These are phyloP conservation scores for Erysimum cheiranthoides DNA, from an alignment of 345 rosid genomes.

Conservation along the genomic window DNA sequence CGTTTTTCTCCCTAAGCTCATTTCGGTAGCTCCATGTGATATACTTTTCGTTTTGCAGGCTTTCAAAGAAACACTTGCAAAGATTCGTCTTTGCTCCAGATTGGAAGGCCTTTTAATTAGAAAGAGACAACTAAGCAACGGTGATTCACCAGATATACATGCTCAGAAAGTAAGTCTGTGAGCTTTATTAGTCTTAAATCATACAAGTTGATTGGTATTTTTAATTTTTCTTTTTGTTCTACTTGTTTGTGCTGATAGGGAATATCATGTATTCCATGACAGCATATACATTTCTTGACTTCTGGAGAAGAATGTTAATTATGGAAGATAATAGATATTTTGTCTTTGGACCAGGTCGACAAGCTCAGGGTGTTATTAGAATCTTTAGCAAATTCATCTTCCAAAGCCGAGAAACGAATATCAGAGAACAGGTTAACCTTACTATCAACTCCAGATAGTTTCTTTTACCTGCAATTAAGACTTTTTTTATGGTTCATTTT, in stretches of 20 bases:
- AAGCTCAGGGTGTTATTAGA: conserved; percentile 91
- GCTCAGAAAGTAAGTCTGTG: conserved; percentile 77
- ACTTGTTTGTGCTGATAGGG: conserved; percentile 20
- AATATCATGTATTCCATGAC: conserved; percentile 14
- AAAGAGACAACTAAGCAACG: conserved; percentile 71
- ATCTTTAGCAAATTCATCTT: conserved; percentile 76
- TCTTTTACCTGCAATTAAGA: conserved; percentile 2
- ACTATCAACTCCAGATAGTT: conserved; percentile 8
- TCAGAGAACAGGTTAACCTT: conserved; percentile 69
- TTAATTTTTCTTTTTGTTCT: not conserved
- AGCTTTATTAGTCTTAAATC: conserved; percentile 15
- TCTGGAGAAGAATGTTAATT: conserved; percentile 21
- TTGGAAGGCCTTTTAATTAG: conserved; percentile 79
- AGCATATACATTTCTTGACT: conserved; percentile 22
- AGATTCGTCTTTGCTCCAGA: conserved; percentile 74
- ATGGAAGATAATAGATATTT: conserved; percentile 23
- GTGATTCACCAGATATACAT: conserved; percentile 90
- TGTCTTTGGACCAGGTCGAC: conserved; percentile 65
- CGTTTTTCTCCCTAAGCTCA: conserved; percentile 3
- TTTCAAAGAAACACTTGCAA: conserved; percentile 77
- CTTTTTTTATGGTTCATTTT: not conserved
- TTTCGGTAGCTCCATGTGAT: conserved; percentile 21
- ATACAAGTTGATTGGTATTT: conserved; percentile 10
- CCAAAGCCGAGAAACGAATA: conserved; percentile 91
- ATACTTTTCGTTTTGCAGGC: conserved; percentile 54